Conservation (phyloP, 352 stramenopile genomes). For the Globisporangium recalcitrans region DNA sequence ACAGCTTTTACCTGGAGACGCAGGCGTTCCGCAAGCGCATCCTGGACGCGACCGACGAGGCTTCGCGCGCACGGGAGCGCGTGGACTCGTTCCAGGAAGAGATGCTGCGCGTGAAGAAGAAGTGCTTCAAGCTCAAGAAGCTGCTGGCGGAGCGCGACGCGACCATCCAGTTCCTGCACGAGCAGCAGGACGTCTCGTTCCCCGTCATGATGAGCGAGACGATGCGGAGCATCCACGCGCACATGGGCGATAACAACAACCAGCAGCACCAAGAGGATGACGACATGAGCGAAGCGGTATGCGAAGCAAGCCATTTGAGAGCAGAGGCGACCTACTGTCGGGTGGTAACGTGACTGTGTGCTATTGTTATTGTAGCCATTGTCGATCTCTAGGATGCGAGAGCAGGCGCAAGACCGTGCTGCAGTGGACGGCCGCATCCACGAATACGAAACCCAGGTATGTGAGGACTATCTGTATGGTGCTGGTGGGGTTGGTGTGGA, state of each 20-base stretch:
- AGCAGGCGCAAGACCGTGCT: conserved; percentile 22
- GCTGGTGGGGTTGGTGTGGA: too few relatives aligned
- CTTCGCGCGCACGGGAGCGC: conserved; percentile 20
- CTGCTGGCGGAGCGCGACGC: conserved; percentile 54
- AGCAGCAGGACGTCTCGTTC: conserved; percentile 47
- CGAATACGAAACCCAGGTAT: conserved; percentile 69
- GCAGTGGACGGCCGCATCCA: conserved; percentile 46
- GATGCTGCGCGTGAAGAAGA: conserved; percentile 41
- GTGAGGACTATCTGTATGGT: not conserved
- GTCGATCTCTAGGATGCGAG: conserved; percentile 34
- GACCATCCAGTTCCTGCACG: conserved; percentile 40
- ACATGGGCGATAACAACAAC: conserved; percentile 21
- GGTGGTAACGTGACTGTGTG: too few relatives aligned
- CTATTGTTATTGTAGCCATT: conserved; percentile 25
- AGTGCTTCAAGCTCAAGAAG: conserved; percentile 53
- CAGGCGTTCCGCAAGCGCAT: conserved; percentile 41
- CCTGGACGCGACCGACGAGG: conserved; percentile 24
- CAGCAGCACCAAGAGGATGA: conserved; percentile 18
- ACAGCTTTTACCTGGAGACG: conserved; percentile 55
- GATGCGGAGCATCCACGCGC: conserved; percentile 43
- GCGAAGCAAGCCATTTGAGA: not conserved
- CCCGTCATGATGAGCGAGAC: conserved; percentile 60
- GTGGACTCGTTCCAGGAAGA: conserved; percentile 36
- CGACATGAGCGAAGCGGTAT: conserved; percentile 1
- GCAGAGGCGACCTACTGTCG: too few relatives aligned